Base-by-base conservation (phyloP, 2,329 filamentous ascomycete species). In the Alternaria consortialis region DNA sequence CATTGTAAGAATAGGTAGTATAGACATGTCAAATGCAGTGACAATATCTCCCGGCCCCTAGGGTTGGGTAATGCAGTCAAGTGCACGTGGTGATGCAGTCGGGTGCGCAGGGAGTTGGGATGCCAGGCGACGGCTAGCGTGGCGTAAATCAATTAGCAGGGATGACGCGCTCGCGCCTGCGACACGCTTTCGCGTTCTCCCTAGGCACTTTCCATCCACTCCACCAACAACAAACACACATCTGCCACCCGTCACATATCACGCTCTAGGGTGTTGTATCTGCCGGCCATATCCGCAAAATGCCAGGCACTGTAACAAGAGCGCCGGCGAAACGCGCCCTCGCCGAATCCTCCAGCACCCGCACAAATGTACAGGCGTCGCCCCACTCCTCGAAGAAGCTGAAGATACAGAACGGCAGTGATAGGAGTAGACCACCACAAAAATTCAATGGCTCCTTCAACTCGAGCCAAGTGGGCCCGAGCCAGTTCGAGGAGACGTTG, bases 401-500 rank as follows among this genome's bases (percentile, higher is more conserved):
- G 65, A 96, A 92, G 80, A 84, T 97, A 61, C 92, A 95, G 60
- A 77, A 79, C 57, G 82, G 86, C 27, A 86, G 85, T 15, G 81
- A 84, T 12, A 82, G 84, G 32, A 85, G 85, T 58, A 84, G 91
- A 56, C 86, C 87, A 56, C 89, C 90, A 4, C 90, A 68, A 86
- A 86, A 75, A 84, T 82, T 81, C 11, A 86, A 87, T 67, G 86
- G 85, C 65, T 89, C 88, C 6, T 75, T 78, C 56, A 68, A 74
- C 77, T 88, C 60, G 85, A 64, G 94, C 91, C 87, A 65, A 94
- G 91, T 92, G 94, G 66, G 61, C 79, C 97, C 97, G 82, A 97
- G 93, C 77, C 87, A 91, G 56, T 99, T 99, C 77, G 95, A 98
- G 80, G 93, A 97, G 76, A 92, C 97, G 2, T 85, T 99, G 63